These are phyloP conservation scores for Phyllosticta ampelicida DNA, from an alignment of 2,329 filamentous ascomycete species.

Conservation along the genomic window DNA sequence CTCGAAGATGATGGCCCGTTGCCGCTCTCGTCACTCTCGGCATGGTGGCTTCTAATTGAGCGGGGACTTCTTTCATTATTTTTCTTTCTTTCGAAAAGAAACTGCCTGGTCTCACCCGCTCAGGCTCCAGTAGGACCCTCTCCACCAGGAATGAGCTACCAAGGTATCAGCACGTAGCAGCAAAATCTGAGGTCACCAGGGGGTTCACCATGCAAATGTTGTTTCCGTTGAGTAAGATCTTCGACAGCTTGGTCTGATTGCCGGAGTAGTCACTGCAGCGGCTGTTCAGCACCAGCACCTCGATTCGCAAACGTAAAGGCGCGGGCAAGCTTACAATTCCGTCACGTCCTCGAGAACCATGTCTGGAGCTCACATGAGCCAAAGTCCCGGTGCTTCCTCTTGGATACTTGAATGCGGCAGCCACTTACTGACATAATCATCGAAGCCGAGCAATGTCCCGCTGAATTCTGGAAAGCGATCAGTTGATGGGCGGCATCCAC, in stretches of 20 bases:
- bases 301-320: background rate
- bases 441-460: conserved; percentile 87
- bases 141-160: conserved; percentile 13
- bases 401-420: background rate
- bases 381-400: background rate
- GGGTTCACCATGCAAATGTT: conserved; percentile 91
- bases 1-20: background rate
- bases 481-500: background rate
- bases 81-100: background rate
- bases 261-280: conserved; percentile 72
- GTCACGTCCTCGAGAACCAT: conserved; percentile 98
- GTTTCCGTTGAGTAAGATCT: conserved; percentile 94
- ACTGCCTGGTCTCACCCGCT: background rate
- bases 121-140: conserved; percentile 10
- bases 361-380: conserved; percentile 45
- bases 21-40: background rate
- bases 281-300: background rate
- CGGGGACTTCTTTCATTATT: background rate
- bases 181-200: background rate
- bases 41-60: background rate
- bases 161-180: background rate
- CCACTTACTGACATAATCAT: conserved; percentile 98
- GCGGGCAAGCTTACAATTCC: conserved; percentile 63
- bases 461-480: conserved; percentile 62
- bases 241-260: conserved; percentile 76